Evolutionary conservation across 2,329 filamentous ascomycete genomes (phyloP).

Genomic region (Cladophialophora carrionii): DNA sequence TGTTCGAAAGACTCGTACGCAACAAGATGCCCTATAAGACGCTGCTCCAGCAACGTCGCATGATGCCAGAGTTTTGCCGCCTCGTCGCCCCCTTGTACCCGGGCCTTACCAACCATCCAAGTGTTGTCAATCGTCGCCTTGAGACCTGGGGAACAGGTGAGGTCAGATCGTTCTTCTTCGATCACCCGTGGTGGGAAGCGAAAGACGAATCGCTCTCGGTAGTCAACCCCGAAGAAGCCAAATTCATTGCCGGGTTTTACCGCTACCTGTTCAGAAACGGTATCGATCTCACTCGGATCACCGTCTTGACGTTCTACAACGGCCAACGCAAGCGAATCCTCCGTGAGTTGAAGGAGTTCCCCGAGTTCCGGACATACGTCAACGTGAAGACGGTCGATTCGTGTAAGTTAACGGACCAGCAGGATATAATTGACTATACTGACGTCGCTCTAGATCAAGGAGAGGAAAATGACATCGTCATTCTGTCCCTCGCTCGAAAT

Average conservation of each 20-base stretch:
- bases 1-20: constrained; percentile 78
- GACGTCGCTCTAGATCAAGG: constrained; percentile 59
- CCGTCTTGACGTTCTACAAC: constrained; percentile 84
- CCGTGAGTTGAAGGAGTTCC: constrained; percentile 48
- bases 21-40: constrained; percentile 66
- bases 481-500: constrained; percentile 79
- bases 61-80: constrained; percentile 69
- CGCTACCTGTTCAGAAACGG: constrained; percentile 73
- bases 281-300: constrained; percentile 64
- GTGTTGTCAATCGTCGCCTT: constrained; percentile 59
- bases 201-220: constrained; percentile 67
- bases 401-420: constrained; percentile 44
- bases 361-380: constrained; percentile 50
- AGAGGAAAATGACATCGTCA: constrained; percentile 82
- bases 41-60: constrained; percentile 70
- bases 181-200: constrained; percentile 67
- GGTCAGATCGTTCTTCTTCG: constrained; percentile 64
- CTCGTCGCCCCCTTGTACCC: constrained; percentile 66
- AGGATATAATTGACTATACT: neutral
- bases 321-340: constrained; percentile 73
- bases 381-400: constrained; percentile 82
- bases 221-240: constrained; percentile 71
- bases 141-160: constrained; percentile 58
- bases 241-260: constrained; percentile 74
- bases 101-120: constrained; percentile 60